Evolutionary conservation across 169 alveolate species (phyloP), one percentile per base, ranked within the genome.

Genomic region (Babesia sp.): DNA sequence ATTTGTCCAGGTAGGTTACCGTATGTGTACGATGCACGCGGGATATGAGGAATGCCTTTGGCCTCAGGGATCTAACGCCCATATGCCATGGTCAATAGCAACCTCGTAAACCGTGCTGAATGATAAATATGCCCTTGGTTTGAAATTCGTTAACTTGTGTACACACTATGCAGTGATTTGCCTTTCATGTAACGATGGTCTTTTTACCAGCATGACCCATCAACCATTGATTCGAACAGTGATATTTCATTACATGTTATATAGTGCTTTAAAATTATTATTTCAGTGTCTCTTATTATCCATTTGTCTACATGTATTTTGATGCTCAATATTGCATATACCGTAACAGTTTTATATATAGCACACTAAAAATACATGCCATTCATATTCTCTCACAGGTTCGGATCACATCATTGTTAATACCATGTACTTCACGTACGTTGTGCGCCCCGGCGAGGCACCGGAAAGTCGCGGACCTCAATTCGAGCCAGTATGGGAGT

Each of bases 391-490:
- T 9, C 5, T 5, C 50, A 50, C 44, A 61, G 72, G 58, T 61
- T 33, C 6, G 58, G 39, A 41, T 11, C 8, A 44, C 12, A 33
- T 7, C 14, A 36, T 68, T 56, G 67, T 55, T 68, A 29, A 39
- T 33, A 93, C 76, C 51, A 94, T 94, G 97, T 94, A 76, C 74
- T 93, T 94, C 86, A 94, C 97, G 16, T 94, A 94, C 85, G 97
- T 94, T 14, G 97, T 94, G 29, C 91, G 97, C 48, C 97, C 97
- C 46, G 97, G 97, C 22, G 97, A 94, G 90, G 97, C 97, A 42
- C 97, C 97, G 22, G 97, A 93, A 83, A 95, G 97, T 63, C 91
- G 97, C 31, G 95, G 96, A 16, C 97, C 97, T 22, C 97, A 94
- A 74, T 92, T 91, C 64, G 93, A 90, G 77, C 97, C 97, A 42